Evolutionary conservation across 805 yeast species (phyloP), one percentile per base, ranked within the genome.

Genomic region (Deakozyma indianensis): DNA sequence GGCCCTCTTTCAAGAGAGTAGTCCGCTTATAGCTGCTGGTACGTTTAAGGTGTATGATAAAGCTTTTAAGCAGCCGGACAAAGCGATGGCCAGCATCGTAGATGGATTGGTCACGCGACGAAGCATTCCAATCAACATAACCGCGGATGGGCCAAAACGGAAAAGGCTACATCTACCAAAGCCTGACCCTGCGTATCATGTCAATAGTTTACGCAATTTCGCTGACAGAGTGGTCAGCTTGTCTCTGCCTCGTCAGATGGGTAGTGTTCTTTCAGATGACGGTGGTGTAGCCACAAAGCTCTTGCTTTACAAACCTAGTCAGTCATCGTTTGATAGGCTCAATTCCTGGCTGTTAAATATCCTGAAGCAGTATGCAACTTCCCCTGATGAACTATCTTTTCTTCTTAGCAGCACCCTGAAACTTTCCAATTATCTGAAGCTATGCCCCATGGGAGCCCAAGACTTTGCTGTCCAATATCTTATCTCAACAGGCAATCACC

Each of bases 31-130:
- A 20, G 48, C 56, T 18, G 58, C 57, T 35, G 48, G 52, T 3
- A 52, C 61, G 21, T 61, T 61, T 3, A 45, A 42, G 2, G 50
- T 58, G 1, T 49, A 57, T 20, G 51, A 56, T 4, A 51, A 49
- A 4, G 53, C 57, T 9, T 63, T 67, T 45, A 32, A 42, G 3
- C 57, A 60, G 43, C 66, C 66, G 3, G 55, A 56, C 40, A 51
- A 51, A 9, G 44, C 24, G 2, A 45, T 29, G 35, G 23, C 22
- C 45, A 21, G 29, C 40, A 38, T 41, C 20, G 42, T 25, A 22
- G 25, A 28, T 25, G 20, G 35, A 41, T 15, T 14, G 23, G n/a
- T 22, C 18, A 24, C 27, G 20, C 20, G 25, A 29, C 11, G 15
- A 18, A 14, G n/a, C 18, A 15, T 9, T 35, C 40, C 7, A 21